phyloP scores from a whole-genome alignment of 345 rosid species.

The Cochlearia excelsa region DNA sequence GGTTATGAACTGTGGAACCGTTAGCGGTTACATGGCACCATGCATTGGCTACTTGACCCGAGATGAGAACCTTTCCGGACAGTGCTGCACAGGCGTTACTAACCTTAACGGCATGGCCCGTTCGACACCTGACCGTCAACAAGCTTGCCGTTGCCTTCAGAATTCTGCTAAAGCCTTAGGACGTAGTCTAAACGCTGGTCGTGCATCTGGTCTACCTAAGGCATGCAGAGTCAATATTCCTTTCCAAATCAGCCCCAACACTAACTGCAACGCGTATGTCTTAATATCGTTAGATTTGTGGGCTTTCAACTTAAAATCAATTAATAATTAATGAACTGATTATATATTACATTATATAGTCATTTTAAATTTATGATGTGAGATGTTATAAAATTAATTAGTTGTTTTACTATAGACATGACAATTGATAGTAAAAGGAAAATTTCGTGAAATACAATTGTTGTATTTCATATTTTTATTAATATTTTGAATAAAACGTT shows the following conservation, averaged over 20 bases:
- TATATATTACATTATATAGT: too few relatives aligned
- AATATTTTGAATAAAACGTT: too few relatives aligned
- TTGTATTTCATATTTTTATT: too few relatives aligned
- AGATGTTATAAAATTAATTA: too few relatives aligned
- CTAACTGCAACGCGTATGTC: constrained; percentile 26
- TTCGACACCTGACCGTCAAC: constrained; percentile 30
- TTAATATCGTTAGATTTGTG: too few relatives aligned
- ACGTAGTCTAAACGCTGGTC: neutral
- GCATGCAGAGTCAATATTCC: constrained; percentile 15
- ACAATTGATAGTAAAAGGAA: too few relatives aligned
- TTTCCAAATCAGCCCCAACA: constrained; percentile 20
- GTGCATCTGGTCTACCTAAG: constrained; percentile 18
- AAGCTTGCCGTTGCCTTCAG: constrained; percentile 33
- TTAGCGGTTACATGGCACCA: neutral
- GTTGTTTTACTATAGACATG: too few relatives aligned
- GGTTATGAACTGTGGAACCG: constrained; percentile 38
- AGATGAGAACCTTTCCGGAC: neutral
- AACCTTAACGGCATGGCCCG: constrained; percentile 10
- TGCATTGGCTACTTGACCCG: constrained; percentile 26
- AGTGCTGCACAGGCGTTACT: constrained; percentile 25
- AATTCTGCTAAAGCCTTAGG: constrained; percentile 8
- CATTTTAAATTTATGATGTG: too few relatives aligned
- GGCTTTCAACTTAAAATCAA: too few relatives aligned
- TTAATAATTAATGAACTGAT: too few relatives aligned
- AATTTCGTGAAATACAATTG: too few relatives aligned